A percentile compares a stretch with the other conserved stretches of the same genome.
These are phyloP conservation scores for Leptographium radiaticola DNA, from an alignment of 2,329 filamentous ascomycete genomes.

Conservation along the genomic window DNA sequence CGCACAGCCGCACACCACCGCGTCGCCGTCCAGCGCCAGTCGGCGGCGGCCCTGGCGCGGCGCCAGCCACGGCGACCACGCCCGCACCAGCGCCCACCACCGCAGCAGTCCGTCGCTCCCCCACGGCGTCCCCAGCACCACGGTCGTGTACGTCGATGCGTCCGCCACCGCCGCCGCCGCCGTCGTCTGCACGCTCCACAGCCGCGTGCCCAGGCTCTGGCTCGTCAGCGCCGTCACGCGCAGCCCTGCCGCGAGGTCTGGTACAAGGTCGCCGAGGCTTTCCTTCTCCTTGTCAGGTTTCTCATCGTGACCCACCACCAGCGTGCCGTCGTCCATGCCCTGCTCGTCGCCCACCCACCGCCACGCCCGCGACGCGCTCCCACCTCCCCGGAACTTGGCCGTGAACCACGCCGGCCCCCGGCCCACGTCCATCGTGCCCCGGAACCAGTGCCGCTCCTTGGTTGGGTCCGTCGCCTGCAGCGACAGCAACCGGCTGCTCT, in stretches of 20 bases:
- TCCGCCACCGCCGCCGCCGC: constrained; percentile 39
- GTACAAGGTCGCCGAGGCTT: constrained; percentile 34
- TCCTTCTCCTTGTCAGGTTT: not conserved
- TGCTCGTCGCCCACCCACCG: constrained; percentile 57
- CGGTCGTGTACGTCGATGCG: constrained; percentile 39
- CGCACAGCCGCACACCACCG: constrained; percentile 65
- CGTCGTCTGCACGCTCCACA: constrained; percentile 53
- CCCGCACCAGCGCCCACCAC: constrained; percentile 71
- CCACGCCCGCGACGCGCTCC: constrained; percentile 54
- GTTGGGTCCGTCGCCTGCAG: constrained; percentile 30
- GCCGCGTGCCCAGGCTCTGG: constrained; percentile 53
- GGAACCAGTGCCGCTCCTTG: constrained; percentile 39
- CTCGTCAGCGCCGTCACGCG: constrained; percentile 40
- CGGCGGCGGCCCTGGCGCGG: constrained; percentile 65
- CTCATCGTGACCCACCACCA: constrained; percentile 34
- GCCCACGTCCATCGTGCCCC: constrained; percentile 31
- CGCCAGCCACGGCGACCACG: constrained; percentile 75
- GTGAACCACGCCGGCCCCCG: constrained; percentile 47
- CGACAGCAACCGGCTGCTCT: constrained; percentile 15
- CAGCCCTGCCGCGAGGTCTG: constrained; percentile 42
- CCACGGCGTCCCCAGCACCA: constrained; percentile 51
- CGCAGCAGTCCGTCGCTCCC: constrained; percentile 26
- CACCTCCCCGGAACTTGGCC: constrained; percentile 47
- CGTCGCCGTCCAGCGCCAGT: constrained; percentile 64
- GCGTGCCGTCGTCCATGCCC: constrained; percentile 47